Evolutionary conservation across 1,284 basidiomycete genomes (phyloP).

Genomic region (Fomes fomentarius): DNA sequence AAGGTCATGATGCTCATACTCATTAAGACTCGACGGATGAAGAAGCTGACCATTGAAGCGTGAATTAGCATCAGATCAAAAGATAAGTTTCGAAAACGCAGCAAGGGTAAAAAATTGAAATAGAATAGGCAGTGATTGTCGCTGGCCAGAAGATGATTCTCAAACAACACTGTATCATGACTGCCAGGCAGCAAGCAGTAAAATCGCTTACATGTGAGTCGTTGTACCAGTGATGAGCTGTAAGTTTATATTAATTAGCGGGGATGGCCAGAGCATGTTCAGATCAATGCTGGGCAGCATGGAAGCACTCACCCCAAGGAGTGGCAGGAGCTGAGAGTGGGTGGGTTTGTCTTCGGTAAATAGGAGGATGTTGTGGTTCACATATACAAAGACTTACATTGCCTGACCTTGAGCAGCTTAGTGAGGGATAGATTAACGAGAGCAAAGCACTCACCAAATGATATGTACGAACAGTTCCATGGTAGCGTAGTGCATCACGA

Average conservation of each 20-base stretch:
- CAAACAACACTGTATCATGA: too few relatives aligned
- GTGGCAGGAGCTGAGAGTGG: neutral
- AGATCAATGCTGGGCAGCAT: too few relatives aligned
- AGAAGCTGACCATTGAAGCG: neutral
- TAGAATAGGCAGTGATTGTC: too few relatives aligned
- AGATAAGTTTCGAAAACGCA: neutral
- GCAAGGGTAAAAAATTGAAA: too few relatives aligned
- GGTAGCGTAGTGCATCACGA: neutral
- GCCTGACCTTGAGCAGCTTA: neutral
- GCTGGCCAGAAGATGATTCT: too few relatives aligned
- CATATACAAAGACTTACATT: neutral
- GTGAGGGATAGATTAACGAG: neutral
- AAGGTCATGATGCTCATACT: neutral
- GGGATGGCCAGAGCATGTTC: too few relatives aligned
- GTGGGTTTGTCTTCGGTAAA: neutral
- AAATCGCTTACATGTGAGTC: neutral
- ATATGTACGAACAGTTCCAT: neutral
- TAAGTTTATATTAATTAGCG: neutral
- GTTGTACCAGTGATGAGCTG: too few relatives aligned
- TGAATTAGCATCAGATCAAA: neutral
- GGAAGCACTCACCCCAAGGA: neutral
- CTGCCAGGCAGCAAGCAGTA: too few relatives aligned
- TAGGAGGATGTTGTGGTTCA: neutral
- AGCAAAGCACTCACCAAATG: neutral
- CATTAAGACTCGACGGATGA: conserved; percentile 1